Evolutionary conservation across 2,329 filamentous ascomycete genomes (phyloP), one percentile per base, ranked within the genome.

Genomic region (Penicillium brevicompactum): DNA sequence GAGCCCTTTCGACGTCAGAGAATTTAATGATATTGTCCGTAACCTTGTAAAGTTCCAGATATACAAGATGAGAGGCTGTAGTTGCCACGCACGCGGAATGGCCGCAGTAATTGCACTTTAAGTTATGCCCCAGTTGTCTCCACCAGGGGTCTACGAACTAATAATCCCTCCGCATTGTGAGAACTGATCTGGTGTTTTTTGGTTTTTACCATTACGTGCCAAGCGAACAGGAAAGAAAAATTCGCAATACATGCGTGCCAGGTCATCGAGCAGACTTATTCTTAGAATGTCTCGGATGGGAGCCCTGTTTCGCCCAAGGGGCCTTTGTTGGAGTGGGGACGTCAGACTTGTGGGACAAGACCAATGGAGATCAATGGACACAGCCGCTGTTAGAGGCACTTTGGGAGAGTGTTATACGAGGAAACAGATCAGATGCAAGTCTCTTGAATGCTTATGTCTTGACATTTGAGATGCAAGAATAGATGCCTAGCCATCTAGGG

Each of bases 201-300:
- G 18, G 18, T 11, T 34, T 34, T 34, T 8, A 34, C 13, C 34
- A 13, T 27, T 27, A 27, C 24, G 24, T 27, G 24, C 24, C 24
- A 27, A 27, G 24, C 24, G 24, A 27, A 27, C 24, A 27, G 24
- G 24, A 27, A 37, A 37, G 13, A n/a, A n/a, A 37, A 37, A 37
- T 37, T 37, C 34, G 13, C 13, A 13, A 37, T 27, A 27, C 24
- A 37, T 37, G 31, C 31, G 41, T 38, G 49, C 45, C 45, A 46
- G 18, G 45, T 46, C 45, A 46, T 37, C 11, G 14, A 21, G 18
- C 13, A n/a, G 14, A 13, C 22, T 27, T 40, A 40, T 47, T 47
- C 46, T 52, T 41, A 52, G 49, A 41, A 18, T 53, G 51, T 53
- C 51, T 53, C 45, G 22, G 46, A 53, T 5, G 38, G 38, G 38